Base-by-base conservation (phyloP, 169 alveolate species). In the Fabrea salina region DNA sequence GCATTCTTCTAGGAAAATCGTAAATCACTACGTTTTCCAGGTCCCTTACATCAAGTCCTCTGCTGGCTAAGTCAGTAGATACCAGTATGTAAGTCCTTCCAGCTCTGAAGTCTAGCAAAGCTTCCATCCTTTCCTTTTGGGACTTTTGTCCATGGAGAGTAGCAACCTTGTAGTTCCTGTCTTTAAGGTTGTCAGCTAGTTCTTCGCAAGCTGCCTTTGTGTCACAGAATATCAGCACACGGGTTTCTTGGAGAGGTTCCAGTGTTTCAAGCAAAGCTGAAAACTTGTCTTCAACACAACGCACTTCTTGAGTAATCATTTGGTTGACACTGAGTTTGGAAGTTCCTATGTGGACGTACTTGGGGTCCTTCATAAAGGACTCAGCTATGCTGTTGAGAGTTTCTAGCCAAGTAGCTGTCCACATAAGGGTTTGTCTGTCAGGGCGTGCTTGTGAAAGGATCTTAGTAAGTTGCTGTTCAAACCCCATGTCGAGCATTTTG, bases 401-500 rank as follows among this genome's bases (percentile, higher is more conserved):
- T 78, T 85, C 92, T 44, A 99, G 99, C 99, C 99, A 98, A 6
- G 99, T 98, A 56, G 99, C 99, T 47, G 98, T 93, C 96, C 98
- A 98, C 97, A 97, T 92, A 47, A 98, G 92, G 1, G 99, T 97
- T 41, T 80, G 58, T 37, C 86, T 13, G 44, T 44, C 78, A 19
- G 64, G 64, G 19, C 61, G 0, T 16, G 30, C 61, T 44, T 47
- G 57, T n/a, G 61, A 37, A 16, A 83, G 33, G 19, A 87, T 72
- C 47, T 83, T 58, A 33, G 56, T 61, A 30, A 87, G 37, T 56
- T 87, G 82, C 0, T 80, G 84, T 25, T 92, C 91, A 90, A 97
- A 97, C 22, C 99, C 99, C 88, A 96, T 89, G 79, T 97, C 99
- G 40, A 97, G 64, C 89, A 97, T 91, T 79, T 98, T 86, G 74